Evolutionary conservation across 805 yeast genomes (phyloP).

Genomic region (Cyberlindnera lachancei): DNA sequence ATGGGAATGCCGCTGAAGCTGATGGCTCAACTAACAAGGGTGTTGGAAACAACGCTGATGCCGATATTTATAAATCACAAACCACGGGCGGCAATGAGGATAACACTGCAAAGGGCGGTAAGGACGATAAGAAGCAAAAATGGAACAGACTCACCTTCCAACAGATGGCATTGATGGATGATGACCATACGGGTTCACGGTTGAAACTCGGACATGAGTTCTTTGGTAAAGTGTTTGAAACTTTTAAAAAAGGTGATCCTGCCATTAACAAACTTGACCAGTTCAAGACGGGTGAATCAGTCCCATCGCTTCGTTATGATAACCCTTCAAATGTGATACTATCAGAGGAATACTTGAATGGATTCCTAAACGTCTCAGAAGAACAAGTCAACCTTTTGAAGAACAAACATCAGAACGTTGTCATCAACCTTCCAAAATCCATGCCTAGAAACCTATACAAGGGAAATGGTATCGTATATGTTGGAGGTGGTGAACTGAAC

Average conservation of each 20-base stretch:
- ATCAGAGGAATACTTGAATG: constrained; percentile 44
- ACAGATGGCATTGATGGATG: constrained; percentile 10
- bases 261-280: constrained; percentile 31
- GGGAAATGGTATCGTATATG: constrained; percentile 55
- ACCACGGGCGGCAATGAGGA: not conserved
- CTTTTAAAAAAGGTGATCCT: constrained; percentile 39
- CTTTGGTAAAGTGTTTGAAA: constrained; percentile 35
- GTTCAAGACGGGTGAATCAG: constrained; percentile 39
- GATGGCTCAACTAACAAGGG: no score
- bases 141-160: no score
- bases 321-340: constrained; percentile 32
- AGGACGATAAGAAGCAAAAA: no score
- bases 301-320: constrained; percentile 49
- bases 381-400: constrained; percentile 38
- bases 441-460: constrained; percentile 37
- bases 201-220: constrained; percentile 33
- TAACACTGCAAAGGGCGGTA: not conserved
- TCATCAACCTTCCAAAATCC: constrained; percentile 39
- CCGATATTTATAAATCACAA: no score
- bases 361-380: constrained; percentile 38
- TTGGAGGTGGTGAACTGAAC: constrained; percentile 55
- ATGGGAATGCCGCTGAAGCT: no score
- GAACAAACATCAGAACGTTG: constrained; percentile 39
- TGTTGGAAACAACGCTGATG: no score
- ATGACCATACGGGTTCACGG: constrained; percentile 27